Conservation (phyloP, 345 rosid genomes). For the Schrenkiella parvula region DNA sequence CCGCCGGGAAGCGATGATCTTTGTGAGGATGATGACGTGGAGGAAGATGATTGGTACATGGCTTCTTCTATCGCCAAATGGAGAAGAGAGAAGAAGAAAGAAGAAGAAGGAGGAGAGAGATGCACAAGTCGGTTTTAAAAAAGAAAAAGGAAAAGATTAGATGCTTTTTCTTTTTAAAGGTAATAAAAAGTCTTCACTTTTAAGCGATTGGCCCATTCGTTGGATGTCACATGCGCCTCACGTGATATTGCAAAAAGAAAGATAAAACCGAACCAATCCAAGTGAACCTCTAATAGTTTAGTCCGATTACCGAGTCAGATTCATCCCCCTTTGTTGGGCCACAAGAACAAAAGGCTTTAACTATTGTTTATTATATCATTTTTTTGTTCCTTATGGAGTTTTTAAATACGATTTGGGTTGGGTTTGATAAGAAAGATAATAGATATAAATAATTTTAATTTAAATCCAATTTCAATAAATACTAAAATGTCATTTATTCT, state of each 20-base stretch:
- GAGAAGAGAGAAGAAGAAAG: not conserved
- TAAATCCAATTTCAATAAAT: not conserved
- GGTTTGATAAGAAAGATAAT: not conserved
- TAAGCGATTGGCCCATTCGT: slow-evolving; percentile 14
- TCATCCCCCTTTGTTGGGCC: slow-evolving; percentile 16
- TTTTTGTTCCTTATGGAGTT: not conserved
- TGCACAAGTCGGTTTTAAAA: not conserved
- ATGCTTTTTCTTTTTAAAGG: slow-evolving; percentile 8
- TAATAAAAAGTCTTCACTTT: slow-evolving; percentile 28
- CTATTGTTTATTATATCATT: not conserved
- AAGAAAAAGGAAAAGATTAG: not conserved
- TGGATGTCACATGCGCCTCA: slow-evolving; percentile 28
- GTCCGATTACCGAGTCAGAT: not conserved
- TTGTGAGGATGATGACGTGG: slow-evolving; percentile 59
- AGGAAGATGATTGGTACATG: slow-evolving; percentile 66
- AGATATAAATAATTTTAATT: not conserved
- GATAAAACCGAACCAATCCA: not conserved
- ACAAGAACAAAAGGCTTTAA: not conserved
- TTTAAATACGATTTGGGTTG: not conserved
- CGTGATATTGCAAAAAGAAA: slow-evolving; percentile 3
- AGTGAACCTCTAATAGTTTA: not conserved
- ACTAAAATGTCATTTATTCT: not conserved
- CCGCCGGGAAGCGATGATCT: slow-evolving; percentile 47
- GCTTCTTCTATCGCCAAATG: slow-evolving; percentile 26
- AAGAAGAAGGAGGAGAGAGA: slow-evolving; percentile 1